These are phyloP conservation scores for Macrophomina phaseolina DNA, from an alignment of 2,329 filamentous ascomycete species.

Conservation along the genomic window DNA sequence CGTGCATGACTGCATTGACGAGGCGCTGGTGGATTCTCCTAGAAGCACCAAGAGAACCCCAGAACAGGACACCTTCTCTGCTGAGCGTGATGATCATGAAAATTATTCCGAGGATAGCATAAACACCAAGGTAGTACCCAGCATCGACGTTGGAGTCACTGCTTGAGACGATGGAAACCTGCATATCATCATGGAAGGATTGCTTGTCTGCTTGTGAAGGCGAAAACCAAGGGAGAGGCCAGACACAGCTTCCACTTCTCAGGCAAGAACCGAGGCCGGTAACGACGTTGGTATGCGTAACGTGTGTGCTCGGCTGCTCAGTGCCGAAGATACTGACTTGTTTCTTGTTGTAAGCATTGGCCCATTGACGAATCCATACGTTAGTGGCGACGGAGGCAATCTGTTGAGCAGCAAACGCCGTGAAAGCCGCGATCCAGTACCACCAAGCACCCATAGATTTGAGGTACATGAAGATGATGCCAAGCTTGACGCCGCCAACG, in stretches of 20 bases:
- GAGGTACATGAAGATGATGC: constrained; percentile 85
- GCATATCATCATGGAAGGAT: constrained; percentile 32
- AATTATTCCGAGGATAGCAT: constrained; percentile 77
- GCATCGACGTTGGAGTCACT: constrained; percentile 70
- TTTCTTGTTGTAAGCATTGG: constrained; percentile 78
- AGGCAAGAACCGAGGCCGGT: constrained; percentile 54
- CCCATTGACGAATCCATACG: constrained; percentile 94
- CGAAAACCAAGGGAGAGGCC: constrained; percentile 46
- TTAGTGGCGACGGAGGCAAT: constrained; percentile 86
- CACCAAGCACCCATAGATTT: constrained; percentile 93
- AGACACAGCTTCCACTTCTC: constrained; percentile 57
- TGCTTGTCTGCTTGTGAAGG: neutral
- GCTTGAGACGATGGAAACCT: constrained; percentile 46
- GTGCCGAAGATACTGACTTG: constrained; percentile 40
- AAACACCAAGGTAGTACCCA: constrained; percentile 81
- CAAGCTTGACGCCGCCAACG: constrained; percentile 84
- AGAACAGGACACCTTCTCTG: constrained; percentile 88
- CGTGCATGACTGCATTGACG: constrained; percentile 79
- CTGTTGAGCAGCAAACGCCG: constrained; percentile 83
- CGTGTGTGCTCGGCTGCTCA: constrained; percentile 34
- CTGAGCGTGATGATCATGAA: constrained; percentile 83
- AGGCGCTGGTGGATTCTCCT: constrained; percentile 80
- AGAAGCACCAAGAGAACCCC: constrained; percentile 87
- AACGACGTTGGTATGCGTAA: constrained; percentile 52
- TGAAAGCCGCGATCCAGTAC: constrained; percentile 81